These are phyloP conservation scores for Trichocladium uniseriatum DNA, from an alignment of 495 filamentous ascomycete genomes.

Conservation along the genomic window DNA sequence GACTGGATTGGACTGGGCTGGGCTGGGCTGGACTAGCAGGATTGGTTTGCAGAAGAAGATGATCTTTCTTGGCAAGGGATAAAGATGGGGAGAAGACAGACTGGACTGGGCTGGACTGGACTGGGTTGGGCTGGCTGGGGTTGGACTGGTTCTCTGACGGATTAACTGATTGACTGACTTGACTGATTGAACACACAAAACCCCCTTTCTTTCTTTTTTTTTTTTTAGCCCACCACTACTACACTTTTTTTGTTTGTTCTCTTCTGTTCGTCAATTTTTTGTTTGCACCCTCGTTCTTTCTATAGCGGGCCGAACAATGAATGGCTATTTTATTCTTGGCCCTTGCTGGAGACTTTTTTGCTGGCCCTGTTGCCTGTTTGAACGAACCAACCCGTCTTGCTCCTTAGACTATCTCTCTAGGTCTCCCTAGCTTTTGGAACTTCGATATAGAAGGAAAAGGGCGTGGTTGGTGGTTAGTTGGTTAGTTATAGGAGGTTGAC, in stretches of 20 bases:
- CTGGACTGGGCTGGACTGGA: neutral
- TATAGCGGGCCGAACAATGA: slow-evolving; percentile 11
- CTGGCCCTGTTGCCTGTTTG: neutral
- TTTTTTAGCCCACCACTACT: neutral
- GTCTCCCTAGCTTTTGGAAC: too few relatives aligned
- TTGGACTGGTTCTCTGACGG: neutral
- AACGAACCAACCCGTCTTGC: too few relatives aligned
- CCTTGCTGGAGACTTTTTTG: neutral
- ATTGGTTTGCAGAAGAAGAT: too few relatives aligned
- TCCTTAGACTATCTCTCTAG: too few relatives aligned
- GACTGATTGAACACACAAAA: neutral
- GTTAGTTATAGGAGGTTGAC: too few relatives aligned
- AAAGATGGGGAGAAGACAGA: too few relatives aligned
- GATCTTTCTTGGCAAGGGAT: neutral
- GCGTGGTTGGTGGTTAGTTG: too few relatives aligned
- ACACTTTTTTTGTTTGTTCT: neutral
- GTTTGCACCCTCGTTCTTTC: slow-evolving; percentile 2
- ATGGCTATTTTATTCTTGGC: slow-evolving; percentile 1
- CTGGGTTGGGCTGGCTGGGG: neutral
- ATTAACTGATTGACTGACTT: neutral
- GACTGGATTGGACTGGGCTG: neutral
- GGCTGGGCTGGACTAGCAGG: too few relatives aligned
- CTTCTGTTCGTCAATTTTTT: neutral
- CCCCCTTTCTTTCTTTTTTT: neutral
- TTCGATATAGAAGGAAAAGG: too few relatives aligned